Base-by-base conservation (phyloP, 345 rosid species). In the Cardamine resedifolia region DNA sequence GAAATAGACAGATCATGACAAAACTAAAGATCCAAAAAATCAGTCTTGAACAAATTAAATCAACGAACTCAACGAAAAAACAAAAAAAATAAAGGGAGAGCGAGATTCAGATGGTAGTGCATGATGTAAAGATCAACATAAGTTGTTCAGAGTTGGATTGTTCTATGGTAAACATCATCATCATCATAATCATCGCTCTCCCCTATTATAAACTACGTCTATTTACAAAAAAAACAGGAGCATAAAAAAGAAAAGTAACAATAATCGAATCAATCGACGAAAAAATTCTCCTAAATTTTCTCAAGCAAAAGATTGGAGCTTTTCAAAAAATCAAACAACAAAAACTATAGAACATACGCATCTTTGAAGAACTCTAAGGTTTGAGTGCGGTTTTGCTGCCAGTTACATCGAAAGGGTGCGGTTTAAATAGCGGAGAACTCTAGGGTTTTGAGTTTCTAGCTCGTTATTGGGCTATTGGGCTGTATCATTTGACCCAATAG, bases 31-130 rank as follows among this genome's bases (percentile, higher is more conserved):
- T 14, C 9, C 20, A 21, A 0, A 20, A 5, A 14, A 48, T n/a
- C 58, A 34, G 58, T 11, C 18, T 27, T 1, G 6, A 38, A 8
- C 19, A 15, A 23, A 20, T 0, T 3, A 18, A 56, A 10, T 6
- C 0, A 10, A 34, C 15, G 41, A 39, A 44, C 5, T n/a, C 2
- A 52, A 16, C 6, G 6, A 2, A 0, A 9, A 26, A 38, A 15
- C 19, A 5, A 3, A 30, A 5, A 4, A 23, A 21, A 12, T 0
- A 1, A 12, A 38, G 49, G 55, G 68, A 67, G 61, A 58, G 73
- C 62, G 44, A 61, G 79, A 75, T 75, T 75, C 79, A 75, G 79
- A 75, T 75, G 79, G 74, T 75, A 75, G 79, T 75, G 74, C 79
- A 75, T 61, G 79, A 75, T 75, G 79, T 62, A 53, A 53, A 11